Base-by-base conservation (phyloP, 208 protist species). In the Wallacemonas collosoma region DNA sequence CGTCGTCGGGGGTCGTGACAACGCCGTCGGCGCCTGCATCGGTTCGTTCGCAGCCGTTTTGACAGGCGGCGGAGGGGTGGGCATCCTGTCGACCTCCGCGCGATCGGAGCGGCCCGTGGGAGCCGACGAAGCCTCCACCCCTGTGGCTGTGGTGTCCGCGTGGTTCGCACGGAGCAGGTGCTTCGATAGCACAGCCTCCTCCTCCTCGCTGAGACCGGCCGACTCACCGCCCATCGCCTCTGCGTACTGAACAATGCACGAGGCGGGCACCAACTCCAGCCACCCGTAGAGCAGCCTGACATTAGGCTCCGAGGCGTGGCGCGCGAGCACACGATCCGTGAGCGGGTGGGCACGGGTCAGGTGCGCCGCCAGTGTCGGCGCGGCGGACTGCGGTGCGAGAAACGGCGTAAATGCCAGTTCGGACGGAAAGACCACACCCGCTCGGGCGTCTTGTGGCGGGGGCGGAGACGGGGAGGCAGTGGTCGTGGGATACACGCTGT, bases 241-340 rank as follows among this genome's bases (percentile, higher is more conserved):
- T 6, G 60, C 60, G 60, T 65, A 65, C 43, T 65, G 60, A 8
- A 65, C n/a, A 14, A 65, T 6, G 43, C 60, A 65, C 7, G 60
- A 50, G 5, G 38, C 41, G n/a, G 60, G 60, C 55, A 83, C 44
- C 67, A 69, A 70, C 64, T 87, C 78, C 14, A 87, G 67, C 77
- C 78, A 87, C 36, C 78, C 82, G 54, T 83, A 72, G 38, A 87
- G 68, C 50, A 72, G 41, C 17, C 12, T 44, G 38, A 68, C 57
- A 44, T n/a, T 36, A 35, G 15, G 7, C 7, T 60, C 39, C 11
- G 3, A 8, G 4, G 9, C 57, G 38, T 45, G 38, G 0, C 40
- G 60, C 40, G 40, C 60, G 41, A 65, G 43, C 9, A 8, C 26
- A n/a, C 40, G 40, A n/a, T 65, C 60, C 3, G 41, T 65, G 60